Base-by-base conservation (phyloP, 345 rosid species). In the Populus simonii region DNA sequence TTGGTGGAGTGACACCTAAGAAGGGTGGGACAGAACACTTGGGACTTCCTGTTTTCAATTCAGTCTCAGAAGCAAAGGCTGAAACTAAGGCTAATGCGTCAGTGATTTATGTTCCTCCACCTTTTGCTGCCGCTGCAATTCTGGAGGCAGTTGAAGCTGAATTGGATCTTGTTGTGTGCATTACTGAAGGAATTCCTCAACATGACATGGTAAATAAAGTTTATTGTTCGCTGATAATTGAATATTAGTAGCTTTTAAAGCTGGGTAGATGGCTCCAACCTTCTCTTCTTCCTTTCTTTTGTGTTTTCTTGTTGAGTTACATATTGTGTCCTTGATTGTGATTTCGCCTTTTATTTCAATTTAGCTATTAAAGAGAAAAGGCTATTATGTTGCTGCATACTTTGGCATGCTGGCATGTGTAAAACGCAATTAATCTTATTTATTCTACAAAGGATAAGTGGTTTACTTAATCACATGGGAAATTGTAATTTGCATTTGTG, bases 1-100 rank as follows among this genome's bases (percentile, higher is more conserved):
- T 96, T 61, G 99, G 93, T 55, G 98, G 99, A 39, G 99, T 93
- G 80, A 96, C 99, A 73, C 99, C 98, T 1, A 93, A 93, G 90
- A 96, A 96, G 79, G 99, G 98, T 41, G 99, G 99, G 18, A 96
- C 98, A 2, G 98, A 93, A 70, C 99, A 96, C 85, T 84, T 92
- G 85, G 99, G 98, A 25, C 96, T 93, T 77, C 98, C 97, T 67
- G 98, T 95, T 69, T 95, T 90, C 76, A 93, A 95, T 74, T 45
- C 98, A 0, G 97, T 95, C 71, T 94, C 98, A 33, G 99, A 95
- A 87, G 99, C 99, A 2, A 95, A 92, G 74, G 96, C 97, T 15
- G 98, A 93, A 80, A 90, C 98, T 0, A 95, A 90, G 84, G 97
- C 98, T 47, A 95, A 95, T 82, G 99, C 99, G 25, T 95, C 98